Conservation (phyloP, 2,329 filamentous ascomycete species). For the Graphiopsis chlorocephala region DNA sequence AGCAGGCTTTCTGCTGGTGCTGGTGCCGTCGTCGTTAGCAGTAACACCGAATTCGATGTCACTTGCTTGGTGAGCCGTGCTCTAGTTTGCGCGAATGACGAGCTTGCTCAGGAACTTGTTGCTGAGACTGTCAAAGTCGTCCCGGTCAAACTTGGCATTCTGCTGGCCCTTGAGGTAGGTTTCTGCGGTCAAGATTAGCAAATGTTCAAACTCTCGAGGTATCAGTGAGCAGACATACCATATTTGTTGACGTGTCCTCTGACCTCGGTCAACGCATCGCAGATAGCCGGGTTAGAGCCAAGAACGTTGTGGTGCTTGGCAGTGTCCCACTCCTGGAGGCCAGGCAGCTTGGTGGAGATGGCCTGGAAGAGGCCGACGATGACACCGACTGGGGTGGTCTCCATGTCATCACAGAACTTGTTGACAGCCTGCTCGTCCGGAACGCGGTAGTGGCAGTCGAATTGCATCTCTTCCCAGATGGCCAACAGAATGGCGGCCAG, state of each 20-base stretch:
- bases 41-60: neutral
- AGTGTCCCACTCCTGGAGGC: constrained; percentile 92
- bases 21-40: neutral
- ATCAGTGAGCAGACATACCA: constrained; percentile 59
- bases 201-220: neutral
- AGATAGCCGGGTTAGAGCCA: constrained; percentile 87
- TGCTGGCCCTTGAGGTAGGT: constrained; percentile 78
- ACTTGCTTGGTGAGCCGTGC: neutral
- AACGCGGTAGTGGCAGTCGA: constrained; percentile 93
- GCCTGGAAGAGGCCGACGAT: constrained; percentile 96
- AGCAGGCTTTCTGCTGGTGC: constrained; percentile 10
- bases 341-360: constrained; percentile 92
- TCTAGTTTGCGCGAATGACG: constrained; percentile 85
- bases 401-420: constrained; percentile 97
- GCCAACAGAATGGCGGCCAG: constrained; percentile 87
- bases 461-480: constrained; percentile 98
- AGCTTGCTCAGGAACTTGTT: constrained; percentile 98
- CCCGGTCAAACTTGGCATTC: constrained; percentile 79
- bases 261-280: constrained; percentile 95
- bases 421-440: constrained; percentile 79
- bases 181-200: constrained; percentile 56
- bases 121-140: constrained; percentile 90
- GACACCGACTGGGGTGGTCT: constrained; percentile 90
- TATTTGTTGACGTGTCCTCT: constrained; percentile 88
- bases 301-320: constrained; percentile 85